phyloP scores from a whole-genome alignment of 306 rosid genomes.

The Glycyrrhiza uralensis region DNA sequence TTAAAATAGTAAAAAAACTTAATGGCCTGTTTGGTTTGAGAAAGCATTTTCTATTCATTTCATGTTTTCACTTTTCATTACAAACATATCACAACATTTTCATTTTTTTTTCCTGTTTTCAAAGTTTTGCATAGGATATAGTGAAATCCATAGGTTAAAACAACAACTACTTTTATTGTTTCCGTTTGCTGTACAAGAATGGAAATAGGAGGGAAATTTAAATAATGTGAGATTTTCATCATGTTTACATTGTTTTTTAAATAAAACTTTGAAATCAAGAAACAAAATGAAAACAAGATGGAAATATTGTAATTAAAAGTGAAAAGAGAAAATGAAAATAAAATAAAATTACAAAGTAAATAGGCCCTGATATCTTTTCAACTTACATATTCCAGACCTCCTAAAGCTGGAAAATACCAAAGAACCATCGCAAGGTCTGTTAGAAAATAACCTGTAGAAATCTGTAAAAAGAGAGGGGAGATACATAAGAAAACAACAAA shows the following conservation, averaged over 20 bases:
- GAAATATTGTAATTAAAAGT: neutral
- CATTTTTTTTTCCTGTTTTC: neutral
- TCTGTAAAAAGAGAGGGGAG: constrained; percentile 41
- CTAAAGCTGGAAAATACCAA: constrained; percentile 83
- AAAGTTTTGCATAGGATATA: neutral
- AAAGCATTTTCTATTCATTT: neutral
- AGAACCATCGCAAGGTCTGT: constrained; percentile 77
- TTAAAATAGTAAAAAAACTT: neutral
- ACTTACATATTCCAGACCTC: constrained; percentile 93
- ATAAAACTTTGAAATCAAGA: neutral
- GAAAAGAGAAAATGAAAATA: neutral
- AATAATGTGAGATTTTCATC: neutral
- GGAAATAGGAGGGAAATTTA: neutral
- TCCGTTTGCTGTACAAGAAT: neutral
- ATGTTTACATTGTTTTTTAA: neutral
- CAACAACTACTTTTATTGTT: neutral
- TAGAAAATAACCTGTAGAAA: constrained; percentile 84
- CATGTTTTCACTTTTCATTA: neutral
- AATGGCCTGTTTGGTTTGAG: neutral
- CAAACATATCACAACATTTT: neutral
- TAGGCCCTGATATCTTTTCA: constrained; percentile 7
- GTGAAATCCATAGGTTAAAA: neutral
- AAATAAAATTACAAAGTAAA: neutral
- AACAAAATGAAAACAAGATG: neutral
- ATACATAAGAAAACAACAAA: constrained; percentile 2